Evolutionary conservation across 768 basidiomycete genomes (phyloP), one percentile per base, ranked within the genome.

Genomic region (Lentinula aciculospora): DNA sequence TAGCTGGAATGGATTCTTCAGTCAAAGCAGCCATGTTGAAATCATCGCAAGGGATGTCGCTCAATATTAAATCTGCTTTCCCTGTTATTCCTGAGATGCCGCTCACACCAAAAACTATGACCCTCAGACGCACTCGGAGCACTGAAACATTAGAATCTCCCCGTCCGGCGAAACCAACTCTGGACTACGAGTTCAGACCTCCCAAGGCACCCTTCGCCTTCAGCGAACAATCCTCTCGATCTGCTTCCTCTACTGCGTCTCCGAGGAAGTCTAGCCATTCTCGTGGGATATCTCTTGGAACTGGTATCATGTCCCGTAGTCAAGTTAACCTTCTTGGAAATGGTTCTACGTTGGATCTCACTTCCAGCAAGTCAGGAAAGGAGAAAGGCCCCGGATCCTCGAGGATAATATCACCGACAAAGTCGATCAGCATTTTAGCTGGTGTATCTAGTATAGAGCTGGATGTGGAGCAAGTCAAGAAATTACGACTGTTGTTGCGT

Each of bases 21-120:
- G 89, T 96, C 50, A 96, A 96, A 68, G 92, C 89, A 4, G 90
- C 89, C 12, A 94, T 96, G 90, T 75, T 96, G 57, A 92, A 90
- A 67, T 92, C 91, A 0, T 92, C 92, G 0, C 84, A 87, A 29
- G 80, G 81, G 27, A 74, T 90, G 68, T 72, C 78, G 19, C 69
- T 75, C 7, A 76, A 71, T 58, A 74, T 74, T 28, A 65, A 68
- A 25, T 62, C 71, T 17, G 65, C 68, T 27, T 66, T 45, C 32
- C 63, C 69, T 46, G 25, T 48, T 39, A 58, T 34, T 54, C 65
- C 62, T 21, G 32, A 59, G 23, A 71, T 71, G 37, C 80, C 82
- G 2, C 62, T 67, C 17, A 80, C 83, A 3, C 82, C 86, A 27
- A 79, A 79, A 48, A 72, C 81, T 19, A 63, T 64, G 36, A 65